Base-by-base conservation (phyloP, 306 rosid genomes). In the Rosa lucieae region DNA sequence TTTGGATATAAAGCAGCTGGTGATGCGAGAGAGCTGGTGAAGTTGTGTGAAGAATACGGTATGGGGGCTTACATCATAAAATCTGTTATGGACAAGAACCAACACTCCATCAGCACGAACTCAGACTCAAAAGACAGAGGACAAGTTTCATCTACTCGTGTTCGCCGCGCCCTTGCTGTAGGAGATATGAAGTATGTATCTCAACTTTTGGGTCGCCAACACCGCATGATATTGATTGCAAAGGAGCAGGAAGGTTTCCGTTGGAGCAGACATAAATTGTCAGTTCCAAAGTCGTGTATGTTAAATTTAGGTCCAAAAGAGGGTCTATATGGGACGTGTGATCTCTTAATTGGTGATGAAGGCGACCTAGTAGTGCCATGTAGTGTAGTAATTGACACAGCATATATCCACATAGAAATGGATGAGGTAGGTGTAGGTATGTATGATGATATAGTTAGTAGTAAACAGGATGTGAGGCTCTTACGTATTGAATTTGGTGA, bases 1-100 rank as follows among this genome's bases (percentile, higher is more conserved):
- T 95, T 95, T 77, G 99, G 99, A 79, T 95, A 95, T 70, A 95
- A 88, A 89, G 99, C 99, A 67, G 90, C 94, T 23, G 97, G 98
- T 63, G 93, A 95, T 82, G 91, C 98, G 43, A 63, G 77, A 8
- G 96, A 95, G 76, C 78, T 95, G 72, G 89, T 89, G 81, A 93
- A 82, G 88, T 77, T 95, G 68, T 93, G 99, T 73, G 90, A 87
- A 59, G 99, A 90, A 83, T 86, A 86, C 76, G 94, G 97, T 61
- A 73, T 91, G 76, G 90, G 86, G 73, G 94, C 98, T 63, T 86
- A 72, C 89, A 89, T 95, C 75, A 93, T 95, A 85, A 91, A 91
- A 74, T 90, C 97, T 76, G 97, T 93, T 47, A 91, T 95, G 98
- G 99, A 95, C 89, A 84, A 82, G 85, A 89, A 83, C 61, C 86